Conservation (phyloP, 192 early-diverging fungal species). For the Piromyces finnis region DNA sequence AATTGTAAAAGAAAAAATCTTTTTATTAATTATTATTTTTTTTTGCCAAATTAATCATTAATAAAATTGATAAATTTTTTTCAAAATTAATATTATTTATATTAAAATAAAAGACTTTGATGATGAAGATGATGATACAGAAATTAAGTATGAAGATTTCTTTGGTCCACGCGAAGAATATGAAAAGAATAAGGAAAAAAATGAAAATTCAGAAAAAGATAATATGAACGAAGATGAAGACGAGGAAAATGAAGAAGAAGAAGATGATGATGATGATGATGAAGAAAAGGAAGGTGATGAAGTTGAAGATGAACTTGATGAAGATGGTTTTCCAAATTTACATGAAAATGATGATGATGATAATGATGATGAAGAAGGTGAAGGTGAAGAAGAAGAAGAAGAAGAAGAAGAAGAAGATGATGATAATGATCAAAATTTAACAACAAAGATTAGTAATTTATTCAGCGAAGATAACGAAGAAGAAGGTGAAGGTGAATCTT, state of each 20-base stretch:
- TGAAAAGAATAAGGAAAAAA: slow-evolving; percentile 2
- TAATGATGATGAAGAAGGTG: slow-evolving; percentile 10
- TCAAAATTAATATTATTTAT: too few species aligned
- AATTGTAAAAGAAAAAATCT: too few species aligned
- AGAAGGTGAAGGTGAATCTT: neutral
- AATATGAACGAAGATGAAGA: neutral
- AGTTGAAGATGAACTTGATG: slow-evolving; percentile 1
- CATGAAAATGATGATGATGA: slow-evolving; percentile 18
- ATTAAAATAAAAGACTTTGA: neutral
- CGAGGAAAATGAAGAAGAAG: slow-evolving; percentile 10
- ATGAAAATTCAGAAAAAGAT: neutral
- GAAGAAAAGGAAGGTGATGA: slow-evolving; percentile 9
- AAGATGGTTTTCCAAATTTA: neutral
- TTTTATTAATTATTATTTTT: too few species aligned
- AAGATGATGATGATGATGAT: slow-evolving; percentile 10
- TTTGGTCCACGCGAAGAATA: neutral
- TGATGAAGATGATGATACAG: slow-evolving; percentile 3
- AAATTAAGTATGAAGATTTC: neutral
- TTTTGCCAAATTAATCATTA: too few species aligned
- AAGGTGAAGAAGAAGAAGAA: neutral
- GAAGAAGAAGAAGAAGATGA: slow-evolving; percentile 16
- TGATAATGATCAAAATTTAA: slow-evolving; percentile 11
- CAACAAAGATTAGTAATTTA: slow-evolving; percentile 20
- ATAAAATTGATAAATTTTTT: too few species aligned
- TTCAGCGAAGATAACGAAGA: slow-evolving; percentile 22